Conservation (phyloP, 495 filamentous ascomycete genomes). For the Penicillium odoratum region DNA sequence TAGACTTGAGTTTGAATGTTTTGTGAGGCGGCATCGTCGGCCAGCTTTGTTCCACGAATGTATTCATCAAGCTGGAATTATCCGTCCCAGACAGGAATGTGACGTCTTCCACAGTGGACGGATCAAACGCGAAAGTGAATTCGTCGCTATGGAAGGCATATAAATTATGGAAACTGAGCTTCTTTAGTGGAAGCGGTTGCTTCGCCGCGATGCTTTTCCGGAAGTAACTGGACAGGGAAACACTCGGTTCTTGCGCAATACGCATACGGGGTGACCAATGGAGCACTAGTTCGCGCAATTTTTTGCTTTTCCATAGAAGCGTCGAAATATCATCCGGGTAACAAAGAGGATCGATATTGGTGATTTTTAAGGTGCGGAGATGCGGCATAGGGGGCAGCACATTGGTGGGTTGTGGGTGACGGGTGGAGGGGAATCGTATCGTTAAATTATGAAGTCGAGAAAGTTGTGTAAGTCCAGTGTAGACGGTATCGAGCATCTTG, state of each 20-base stretch:
- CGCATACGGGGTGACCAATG: conserved; percentile 67
- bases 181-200: conserved; percentile 46
- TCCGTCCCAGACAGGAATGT: conserved; percentile 52
- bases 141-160: conserved; percentile 53
- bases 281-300: conserved; percentile 53
- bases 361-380: conserved; percentile 51
- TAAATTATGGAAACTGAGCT: conserved; percentile 55
- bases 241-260: conserved; percentile 55
- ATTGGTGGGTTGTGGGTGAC: conserved; percentile 58
- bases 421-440: conserved; percentile 54
- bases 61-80: conserved; percentile 41
- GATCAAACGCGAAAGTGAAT: conserved; percentile 43
- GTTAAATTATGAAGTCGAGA: conserved; percentile 54
- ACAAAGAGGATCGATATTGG: conserved; percentile 64
- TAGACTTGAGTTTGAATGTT: conserved; percentile 35
- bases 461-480: conserved; percentile 51
- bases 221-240: conserved; percentile 56
- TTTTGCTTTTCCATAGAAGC: conserved; percentile 51
- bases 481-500: conserved; percentile 62
- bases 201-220: conserved; percentile 49
- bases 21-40: conserved; percentile 26
- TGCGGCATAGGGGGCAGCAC: conserved; percentile 59
- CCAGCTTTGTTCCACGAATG: conserved; percentile 59
- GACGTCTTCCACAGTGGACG: conserved; percentile 45
- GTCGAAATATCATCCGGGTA: conserved; percentile 64